These are phyloP conservation scores for Akanthomyces lecanii DNA, from an alignment of 2,329 filamentous ascomycete species.

Conservation along the genomic window DNA sequence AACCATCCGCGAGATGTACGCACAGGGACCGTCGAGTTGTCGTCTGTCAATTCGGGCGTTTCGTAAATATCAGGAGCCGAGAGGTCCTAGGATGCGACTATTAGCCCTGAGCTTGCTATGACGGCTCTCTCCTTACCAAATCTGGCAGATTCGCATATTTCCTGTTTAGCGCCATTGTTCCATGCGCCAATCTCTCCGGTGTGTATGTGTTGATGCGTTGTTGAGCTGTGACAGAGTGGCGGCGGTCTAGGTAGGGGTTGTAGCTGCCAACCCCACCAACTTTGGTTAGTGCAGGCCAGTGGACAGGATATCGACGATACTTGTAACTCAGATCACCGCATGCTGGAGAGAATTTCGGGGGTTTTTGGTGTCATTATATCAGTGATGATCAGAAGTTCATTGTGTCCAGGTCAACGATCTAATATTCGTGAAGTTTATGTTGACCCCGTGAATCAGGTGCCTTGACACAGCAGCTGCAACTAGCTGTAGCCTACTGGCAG, in stretches of 20 bases:
- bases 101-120: slow-evolving; percentile 24
- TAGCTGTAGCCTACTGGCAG: too few species aligned
- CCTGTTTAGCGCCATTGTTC: slow-evolving; percentile 66
- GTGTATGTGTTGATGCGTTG: slow-evolving; percentile 4
- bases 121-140: slow-evolving; percentile 49
- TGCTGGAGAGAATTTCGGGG: too few species aligned
- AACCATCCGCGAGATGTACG: slow-evolving; percentile 27
- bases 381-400: too few species aligned
- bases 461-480: too few species aligned
- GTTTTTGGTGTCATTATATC: too few species aligned
- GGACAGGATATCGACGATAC: not conserved
- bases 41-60: slow-evolving; percentile 87
- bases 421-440: too few species aligned
- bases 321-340: not conserved
- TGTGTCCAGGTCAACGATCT: too few species aligned
- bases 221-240: not conserved
- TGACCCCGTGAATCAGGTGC: too few species aligned
- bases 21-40: slow-evolving; percentile 80
- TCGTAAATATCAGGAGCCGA: slow-evolving; percentile 94
- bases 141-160: slow-evolving; percentile 82
- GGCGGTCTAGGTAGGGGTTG: slow-evolving; percentile 13
- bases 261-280: slow-evolving; percentile 9
- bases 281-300: not conserved
- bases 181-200: not conserved
- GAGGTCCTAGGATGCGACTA: slow-evolving; percentile 57